phyloP scores from a whole-genome alignment of 2,329 filamentous ascomycete species.

The Chrysosphaeria jannelii region DNA sequence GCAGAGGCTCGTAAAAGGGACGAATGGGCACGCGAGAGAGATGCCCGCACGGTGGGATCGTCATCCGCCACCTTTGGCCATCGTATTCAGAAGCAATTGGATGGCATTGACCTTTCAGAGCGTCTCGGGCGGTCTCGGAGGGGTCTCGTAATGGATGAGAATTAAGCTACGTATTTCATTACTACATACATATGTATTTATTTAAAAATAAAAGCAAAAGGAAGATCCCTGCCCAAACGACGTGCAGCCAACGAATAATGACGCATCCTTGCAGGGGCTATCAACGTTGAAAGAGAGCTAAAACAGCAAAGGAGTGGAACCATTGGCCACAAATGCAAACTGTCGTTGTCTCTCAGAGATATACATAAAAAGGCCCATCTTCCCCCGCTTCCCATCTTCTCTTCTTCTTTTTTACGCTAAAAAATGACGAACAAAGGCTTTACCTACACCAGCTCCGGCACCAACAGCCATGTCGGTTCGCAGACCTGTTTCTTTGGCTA shows the following conservation, averaged over 20 bases:
- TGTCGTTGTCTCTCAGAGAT: no score
- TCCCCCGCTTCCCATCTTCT: not conserved
- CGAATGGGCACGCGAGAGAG: slow-evolving; percentile 25
- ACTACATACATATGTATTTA: not conserved
- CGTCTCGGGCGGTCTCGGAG: slow-evolving; percentile 18
- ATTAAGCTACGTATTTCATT: slow-evolving; percentile 6
- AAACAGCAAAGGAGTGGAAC: no score
- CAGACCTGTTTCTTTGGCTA: not conserved
- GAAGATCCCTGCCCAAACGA: no score
- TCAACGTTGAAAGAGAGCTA: no score
- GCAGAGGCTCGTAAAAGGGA: slow-evolving; percentile 33
- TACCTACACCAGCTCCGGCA: slow-evolving; percentile 20
- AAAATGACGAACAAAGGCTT: slow-evolving; percentile 7
- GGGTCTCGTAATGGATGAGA: slow-evolving; percentile 16
- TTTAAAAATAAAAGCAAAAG: no score
- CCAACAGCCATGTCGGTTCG: slow-evolving; percentile 25
- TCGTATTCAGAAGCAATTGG: slow-evolving; percentile 27
- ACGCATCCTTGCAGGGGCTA: no score
- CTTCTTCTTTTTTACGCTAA: not conserved
- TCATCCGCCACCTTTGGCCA: slow-evolving; percentile 22
- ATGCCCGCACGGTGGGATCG: slow-evolving; percentile 5
- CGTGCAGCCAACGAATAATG: no score
- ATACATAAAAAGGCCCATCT: not conserved
- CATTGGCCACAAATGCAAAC: no score
- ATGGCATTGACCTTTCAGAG: slow-evolving; percentile 19